Evolutionary conservation across 192 early-diverging fungal species (phyloP), one percentile per base, ranked within the genome.

Genomic region (Cladochytrium replicatum): DNA sequence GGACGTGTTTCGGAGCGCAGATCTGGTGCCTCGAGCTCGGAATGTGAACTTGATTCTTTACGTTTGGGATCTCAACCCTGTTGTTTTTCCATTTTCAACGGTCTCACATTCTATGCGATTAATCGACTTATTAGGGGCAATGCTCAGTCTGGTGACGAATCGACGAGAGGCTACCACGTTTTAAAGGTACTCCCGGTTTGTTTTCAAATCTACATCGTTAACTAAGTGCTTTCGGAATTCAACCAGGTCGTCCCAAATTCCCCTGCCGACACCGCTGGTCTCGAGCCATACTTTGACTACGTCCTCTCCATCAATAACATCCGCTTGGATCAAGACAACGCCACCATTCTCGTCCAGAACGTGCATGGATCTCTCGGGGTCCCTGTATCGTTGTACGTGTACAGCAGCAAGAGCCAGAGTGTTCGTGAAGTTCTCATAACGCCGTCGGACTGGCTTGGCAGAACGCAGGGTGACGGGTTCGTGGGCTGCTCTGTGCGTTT

Each of bases 201-300:
- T 8, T 13, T 22, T 21, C 28, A 7, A 32, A 23, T n/a, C 9
- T 9, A 29, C n/a, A 29, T 43, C 32, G 41, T 24, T 22, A 30
- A 56, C 31, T 34, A 55, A 40, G 29, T 41, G 41, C 52, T 34
- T 29, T 15, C 46, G 2, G 34, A 6, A 21, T 22, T 5, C 41
- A 41, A 13, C 22, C 42, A 84, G 80, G 77, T 85, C 41, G 64
- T 74, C 28, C 72, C 75, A 27, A 68, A 72, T 50, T 83, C 85
- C 2, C 83, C 85, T 11, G 80, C 83, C 8, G 66, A 72, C 37
- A 56, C 43, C 8, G 77, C 73, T 45, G 83, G 83, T 13, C 69
- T 87, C 27, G 71, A 80, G 22, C 81, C 73, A 2, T 85, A 85
- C 53, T 87, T 87, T 55, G 85, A 87, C 54, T 87, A 77, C 44